Conservation (phyloP, 2,329 filamentous ascomycete genomes). For the Trichoderma arundinaceum region DNA sequence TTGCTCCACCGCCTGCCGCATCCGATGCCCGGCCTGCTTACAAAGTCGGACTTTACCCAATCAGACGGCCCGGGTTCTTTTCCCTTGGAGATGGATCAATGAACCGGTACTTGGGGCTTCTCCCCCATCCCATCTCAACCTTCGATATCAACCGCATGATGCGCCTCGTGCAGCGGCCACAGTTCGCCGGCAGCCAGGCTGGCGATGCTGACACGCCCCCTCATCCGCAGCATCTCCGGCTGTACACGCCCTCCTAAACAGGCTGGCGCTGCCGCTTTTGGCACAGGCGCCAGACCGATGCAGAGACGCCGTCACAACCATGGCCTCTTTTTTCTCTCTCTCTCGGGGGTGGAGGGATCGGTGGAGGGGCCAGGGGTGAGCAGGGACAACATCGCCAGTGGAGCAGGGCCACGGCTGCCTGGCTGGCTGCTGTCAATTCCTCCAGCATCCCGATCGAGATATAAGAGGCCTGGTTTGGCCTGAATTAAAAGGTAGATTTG, state of each 20-base stretch:
- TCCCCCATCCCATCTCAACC: conserved; percentile 6
- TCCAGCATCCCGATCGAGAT: conserved; percentile 19
- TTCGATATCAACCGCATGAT: conserved; percentile 16
- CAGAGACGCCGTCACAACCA: conserved; percentile 7
- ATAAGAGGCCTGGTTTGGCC: conserved; percentile 29
- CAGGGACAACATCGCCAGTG: conserved; percentile 9
- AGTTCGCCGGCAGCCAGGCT: conserved; percentile 3
- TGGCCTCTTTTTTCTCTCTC: conserved; percentile 1
- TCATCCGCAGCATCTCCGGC: not conserved
- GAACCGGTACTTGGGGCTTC: not conserved
- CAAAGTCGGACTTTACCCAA: conserved; percentile 6
- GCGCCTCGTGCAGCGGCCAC: not conserved
- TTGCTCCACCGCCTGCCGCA: conserved; percentile 1
- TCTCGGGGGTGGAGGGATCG: conserved; percentile 14
- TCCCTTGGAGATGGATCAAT: not conserved
- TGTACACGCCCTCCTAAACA: not conserved
- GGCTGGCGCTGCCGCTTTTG: conserved; percentile 12
- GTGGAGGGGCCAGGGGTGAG: conserved; percentile 16
- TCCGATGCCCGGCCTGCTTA: not conserved
- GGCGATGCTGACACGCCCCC: conserved; percentile 9
- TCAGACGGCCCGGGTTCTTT: not conserved
- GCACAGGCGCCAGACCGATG: not conserved
- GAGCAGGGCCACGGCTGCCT: conserved; percentile 29
- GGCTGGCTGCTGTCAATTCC: conserved; percentile 27
- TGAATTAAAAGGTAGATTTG: conserved; percentile 19